These are phyloP conservation scores for Xerocomellus amylosporus DNA, from an alignment of 768 basidiomycete genomes.

Conservation along the genomic window DNA sequence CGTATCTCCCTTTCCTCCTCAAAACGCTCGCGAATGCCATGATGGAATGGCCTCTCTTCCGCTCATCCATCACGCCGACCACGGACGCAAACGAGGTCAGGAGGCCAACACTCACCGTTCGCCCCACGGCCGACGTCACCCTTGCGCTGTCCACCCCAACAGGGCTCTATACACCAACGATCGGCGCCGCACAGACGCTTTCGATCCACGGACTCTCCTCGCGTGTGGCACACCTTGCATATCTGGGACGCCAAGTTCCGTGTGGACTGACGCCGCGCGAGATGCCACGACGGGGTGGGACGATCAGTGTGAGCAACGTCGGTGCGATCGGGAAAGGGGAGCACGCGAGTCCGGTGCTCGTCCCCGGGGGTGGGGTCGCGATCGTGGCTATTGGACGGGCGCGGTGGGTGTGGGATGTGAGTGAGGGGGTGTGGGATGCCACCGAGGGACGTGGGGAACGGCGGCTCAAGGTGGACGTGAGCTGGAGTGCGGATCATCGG, in stretches of 20 bases:
- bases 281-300: slow-evolving; percentile 74
- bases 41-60: slow-evolving; percentile 82
- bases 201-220: slow-evolving; percentile 63
- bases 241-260: slow-evolving; percentile 67
- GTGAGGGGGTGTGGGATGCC: slow-evolving; percentile 35
- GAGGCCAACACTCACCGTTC: slow-evolving; percentile 70
- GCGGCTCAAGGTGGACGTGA: slow-evolving; percentile 59
- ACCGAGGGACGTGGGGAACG: slow-evolving; percentile 39
- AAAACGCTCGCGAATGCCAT: slow-evolving; percentile 80
- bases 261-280: slow-evolving; percentile 61
- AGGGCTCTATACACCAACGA: slow-evolving; percentile 79
- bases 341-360: slow-evolving; percentile 68
- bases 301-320: slow-evolving; percentile 78
- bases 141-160: slow-evolving; percentile 78
- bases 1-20: slow-evolving; percentile 79
- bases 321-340: slow-evolving; percentile 76
- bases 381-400: slow-evolving; percentile 81
- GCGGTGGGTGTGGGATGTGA: slow-evolving; percentile 74
- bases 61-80: slow-evolving; percentile 62
- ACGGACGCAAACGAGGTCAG: slow-evolving; percentile 9
- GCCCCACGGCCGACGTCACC: slow-evolving; percentile 70
- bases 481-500: slow-evolving; percentile 86
- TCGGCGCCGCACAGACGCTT: slow-evolving; percentile 50
- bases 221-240: slow-evolving; percentile 54
- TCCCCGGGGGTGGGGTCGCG: slow-evolving; percentile 80